Percentiles rank a stretch among this genome's conserved stretches.
phyloP scores from a whole-genome alignment of 2,329 filamentous ascomycete species.

The Arthrobotrys pseudoclavata region DNA sequence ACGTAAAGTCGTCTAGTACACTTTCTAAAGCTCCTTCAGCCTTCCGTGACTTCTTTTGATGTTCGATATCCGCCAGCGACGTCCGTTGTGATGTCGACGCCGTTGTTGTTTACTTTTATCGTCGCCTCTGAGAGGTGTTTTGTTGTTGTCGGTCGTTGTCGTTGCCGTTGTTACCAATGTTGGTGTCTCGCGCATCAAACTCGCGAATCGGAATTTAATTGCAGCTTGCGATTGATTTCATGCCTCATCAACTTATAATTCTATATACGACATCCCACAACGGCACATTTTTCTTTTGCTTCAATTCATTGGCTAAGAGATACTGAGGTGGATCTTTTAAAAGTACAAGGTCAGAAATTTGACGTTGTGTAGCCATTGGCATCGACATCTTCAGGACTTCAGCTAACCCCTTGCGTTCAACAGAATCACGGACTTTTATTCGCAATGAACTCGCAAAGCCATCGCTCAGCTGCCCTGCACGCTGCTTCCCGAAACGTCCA shows the following conservation, averaged over 20 bases:
- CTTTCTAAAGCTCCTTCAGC: background rate
- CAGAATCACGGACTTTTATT: constrained; percentile 1
- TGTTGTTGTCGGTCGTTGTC: constrained; percentile 27
- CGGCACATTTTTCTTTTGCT: background rate
- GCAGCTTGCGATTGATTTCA: background rate
- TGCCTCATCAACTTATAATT: constrained; percentile 7
- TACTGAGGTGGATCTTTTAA: background rate
- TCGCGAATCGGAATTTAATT: constrained; percentile 29
- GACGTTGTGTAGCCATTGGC: background rate
- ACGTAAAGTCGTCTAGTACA: background rate
- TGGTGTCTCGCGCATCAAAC: constrained; percentile 28
- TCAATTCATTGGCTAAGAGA: background rate
- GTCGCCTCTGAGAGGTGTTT: constrained; percentile 3
- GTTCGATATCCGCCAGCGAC: background rate
- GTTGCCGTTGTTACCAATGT: constrained; percentile 25
- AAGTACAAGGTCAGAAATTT: background rate
- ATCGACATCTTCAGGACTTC: background rate
- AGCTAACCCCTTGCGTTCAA: constrained; percentile 7
- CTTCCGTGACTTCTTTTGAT: no score
- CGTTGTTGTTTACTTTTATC: constrained; percentile 30
- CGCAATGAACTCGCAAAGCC: constrained; percentile 22
- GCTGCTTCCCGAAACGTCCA: background rate
- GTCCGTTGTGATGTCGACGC: constrained; percentile 8
- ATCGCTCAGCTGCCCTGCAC: constrained; percentile 11
- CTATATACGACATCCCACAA: background rate